These are phyloP conservation scores for Cenchrus fungigraminus DNA, from an alignment of 176 grass and related monocot species.

Conservation along the genomic window DNA sequence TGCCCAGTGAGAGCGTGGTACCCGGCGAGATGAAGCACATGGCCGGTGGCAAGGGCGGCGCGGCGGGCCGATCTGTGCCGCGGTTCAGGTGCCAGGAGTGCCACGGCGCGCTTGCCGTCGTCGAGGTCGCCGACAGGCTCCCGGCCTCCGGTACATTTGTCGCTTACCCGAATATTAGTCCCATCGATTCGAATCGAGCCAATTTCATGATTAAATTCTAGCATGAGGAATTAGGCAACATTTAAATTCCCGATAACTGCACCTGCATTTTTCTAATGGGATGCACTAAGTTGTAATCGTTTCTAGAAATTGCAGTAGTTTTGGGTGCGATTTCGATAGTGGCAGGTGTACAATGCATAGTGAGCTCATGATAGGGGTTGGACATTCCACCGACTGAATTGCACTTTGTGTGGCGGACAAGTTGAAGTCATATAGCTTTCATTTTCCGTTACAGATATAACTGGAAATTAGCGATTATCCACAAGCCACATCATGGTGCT, in stretches of 20 bases:
- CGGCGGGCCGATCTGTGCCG: conserved; percentile 57
- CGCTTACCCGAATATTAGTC: background rate
- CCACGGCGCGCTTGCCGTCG: conserved; percentile 61
- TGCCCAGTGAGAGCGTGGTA: background rate
- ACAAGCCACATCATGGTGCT: background rate
- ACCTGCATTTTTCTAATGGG: conserved; percentile 13
- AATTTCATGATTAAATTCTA: conserved; percentile 1
- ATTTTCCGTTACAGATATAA: background rate
- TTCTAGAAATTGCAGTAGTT: conserved; percentile 8
- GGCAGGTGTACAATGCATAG: background rate
- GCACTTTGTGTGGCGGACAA: background rate
- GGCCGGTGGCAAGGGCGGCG: conserved; percentile 45
- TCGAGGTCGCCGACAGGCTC: conserved; percentile 65
- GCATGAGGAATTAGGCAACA: background rate
- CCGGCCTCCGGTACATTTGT: conserved; percentile 47
- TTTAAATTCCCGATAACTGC: background rate
- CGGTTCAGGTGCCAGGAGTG: conserved; percentile 78
- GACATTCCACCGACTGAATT: background rate
- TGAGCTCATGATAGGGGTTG: background rate
- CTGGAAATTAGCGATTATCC: background rate
- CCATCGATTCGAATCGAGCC: background rate
- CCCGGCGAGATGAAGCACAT: conserved; percentile 46
- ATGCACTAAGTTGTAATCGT: background rate
- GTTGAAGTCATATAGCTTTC: background rate
- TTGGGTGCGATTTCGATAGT: background rate